Evolutionary conservation across 1,284 basidiomycete genomes (phyloP).

Genomic region (Uromyces viciae-fabae): DNA sequence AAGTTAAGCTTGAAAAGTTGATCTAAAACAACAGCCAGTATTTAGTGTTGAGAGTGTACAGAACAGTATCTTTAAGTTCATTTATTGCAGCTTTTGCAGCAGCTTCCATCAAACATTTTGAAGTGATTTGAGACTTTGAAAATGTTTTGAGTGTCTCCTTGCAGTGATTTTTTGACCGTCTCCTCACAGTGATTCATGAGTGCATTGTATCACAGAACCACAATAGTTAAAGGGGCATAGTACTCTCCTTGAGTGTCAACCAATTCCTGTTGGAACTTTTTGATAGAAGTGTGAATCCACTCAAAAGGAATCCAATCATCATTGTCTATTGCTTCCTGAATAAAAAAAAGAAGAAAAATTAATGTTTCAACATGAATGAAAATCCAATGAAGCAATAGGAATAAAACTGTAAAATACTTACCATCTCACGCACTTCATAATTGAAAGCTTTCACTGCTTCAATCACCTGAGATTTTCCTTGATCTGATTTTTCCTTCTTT

Average conservation of each 20-base stretch:
- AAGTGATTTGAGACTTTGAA: not conserved
- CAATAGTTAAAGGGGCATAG: not conserved
- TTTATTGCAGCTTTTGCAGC: not conserved
- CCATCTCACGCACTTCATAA: not conserved
- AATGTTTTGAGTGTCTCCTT: not conserved
- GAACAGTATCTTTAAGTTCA: not conserved
- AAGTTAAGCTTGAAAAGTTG: not conserved
- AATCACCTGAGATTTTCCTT: not conserved
- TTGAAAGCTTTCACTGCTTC: not conserved
- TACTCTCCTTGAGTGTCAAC: not conserved
- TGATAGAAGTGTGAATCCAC: not conserved
- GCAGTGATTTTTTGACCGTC: too few species aligned
- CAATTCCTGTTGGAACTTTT: not conserved
- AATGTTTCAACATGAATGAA: not conserved
- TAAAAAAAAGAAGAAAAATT: not conserved
- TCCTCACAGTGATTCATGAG: too few species aligned
- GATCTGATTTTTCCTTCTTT: not conserved
- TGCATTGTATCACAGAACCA: not conserved
- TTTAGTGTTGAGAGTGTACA: not conserved
- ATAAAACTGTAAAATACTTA: not conserved
- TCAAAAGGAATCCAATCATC: not conserved
- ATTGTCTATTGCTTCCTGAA: not conserved
- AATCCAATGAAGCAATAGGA: too few species aligned
- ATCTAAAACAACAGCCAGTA: not conserved
- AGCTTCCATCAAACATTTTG: not conserved